These are phyloP conservation scores for Calonectria honghensis DNA, from an alignment of 2,329 filamentous ascomycete genomes.

Conservation along the genomic window DNA sequence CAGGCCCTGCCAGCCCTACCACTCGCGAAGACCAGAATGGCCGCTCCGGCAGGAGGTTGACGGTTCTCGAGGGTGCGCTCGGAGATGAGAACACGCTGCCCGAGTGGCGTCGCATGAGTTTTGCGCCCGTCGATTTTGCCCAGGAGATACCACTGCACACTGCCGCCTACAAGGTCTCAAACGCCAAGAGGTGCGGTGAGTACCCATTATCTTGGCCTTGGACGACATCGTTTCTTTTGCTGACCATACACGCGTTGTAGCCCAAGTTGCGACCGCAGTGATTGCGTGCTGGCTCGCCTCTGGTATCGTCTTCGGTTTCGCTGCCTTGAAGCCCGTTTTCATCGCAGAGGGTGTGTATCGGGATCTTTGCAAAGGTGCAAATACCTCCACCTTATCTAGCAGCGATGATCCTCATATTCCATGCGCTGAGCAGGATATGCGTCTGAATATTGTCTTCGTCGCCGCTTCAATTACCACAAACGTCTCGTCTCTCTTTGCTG, in stretches of 20 bases:
- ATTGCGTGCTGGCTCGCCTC: conserved; percentile 85
- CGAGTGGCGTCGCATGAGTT: conserved; percentile 55
- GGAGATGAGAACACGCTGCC: conserved; percentile 39
- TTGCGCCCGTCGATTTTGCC: conserved; percentile 53
- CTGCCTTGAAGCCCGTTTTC: conserved; percentile 87
- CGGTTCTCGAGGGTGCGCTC: neutral
- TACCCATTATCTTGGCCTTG: neutral
- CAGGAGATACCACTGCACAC: conserved; percentile 53
- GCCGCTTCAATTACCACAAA: conserved; percentile 91
- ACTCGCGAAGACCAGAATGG: neutral
- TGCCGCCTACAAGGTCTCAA: conserved; percentile 58
- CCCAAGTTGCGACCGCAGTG: conserved; percentile 81
- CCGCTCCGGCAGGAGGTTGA: neutral
- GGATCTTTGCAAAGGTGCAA: conserved; percentile 71
- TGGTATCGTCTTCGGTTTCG: conserved; percentile 88
- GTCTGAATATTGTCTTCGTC: conserved; percentile 92
- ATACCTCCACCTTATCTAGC: neutral
- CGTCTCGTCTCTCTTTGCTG: conserved; percentile 87
- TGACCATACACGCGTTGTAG: conserved; percentile 61
- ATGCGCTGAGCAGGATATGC: conserved; percentile 71
- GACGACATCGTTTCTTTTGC: neutral
- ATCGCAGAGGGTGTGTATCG: conserved; percentile 83
- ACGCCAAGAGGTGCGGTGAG: conserved; percentile 54
- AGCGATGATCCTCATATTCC: conserved; percentile 59
- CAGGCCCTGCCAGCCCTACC: conserved; percentile 52